A percentile compares a stretch with the other conserved stretches of the same genome.
phyloP scores from a whole-genome alignment of 2,329 filamentous ascomycete genomes.

The Clonostachys sp. region DNA sequence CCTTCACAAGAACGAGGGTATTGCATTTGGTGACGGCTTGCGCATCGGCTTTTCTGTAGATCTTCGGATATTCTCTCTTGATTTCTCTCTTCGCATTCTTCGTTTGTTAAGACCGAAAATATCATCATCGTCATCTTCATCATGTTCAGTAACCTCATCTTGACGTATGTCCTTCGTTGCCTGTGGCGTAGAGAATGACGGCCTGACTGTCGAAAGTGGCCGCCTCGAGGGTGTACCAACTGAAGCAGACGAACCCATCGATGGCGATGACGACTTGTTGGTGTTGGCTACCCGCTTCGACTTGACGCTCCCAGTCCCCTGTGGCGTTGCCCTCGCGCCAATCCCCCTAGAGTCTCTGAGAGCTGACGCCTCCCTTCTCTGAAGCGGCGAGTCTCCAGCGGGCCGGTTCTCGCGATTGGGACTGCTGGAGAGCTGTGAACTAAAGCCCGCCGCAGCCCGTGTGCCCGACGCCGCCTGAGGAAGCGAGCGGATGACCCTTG shows the following conservation, averaged over 20 bases:
- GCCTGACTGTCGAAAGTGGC: no score
- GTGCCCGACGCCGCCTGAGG: constrained; percentile 7
- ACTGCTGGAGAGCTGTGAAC: constrained; percentile 2
- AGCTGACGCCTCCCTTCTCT: no score
- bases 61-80: constrained; percentile 18
- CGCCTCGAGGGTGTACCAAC: no score
- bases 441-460: constrained; percentile 18
- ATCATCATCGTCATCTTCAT: constrained; percentile 19
- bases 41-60: constrained; percentile 4
- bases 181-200: not conserved
- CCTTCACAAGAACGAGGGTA: constrained; percentile 26
- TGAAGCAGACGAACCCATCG: no score
- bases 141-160: constrained; percentile 5
- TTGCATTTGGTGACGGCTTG: constrained; percentile 18
- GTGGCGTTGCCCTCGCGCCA: no score
- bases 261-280: no score
- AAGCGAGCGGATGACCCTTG: not conserved
- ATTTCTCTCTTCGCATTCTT: constrained; percentile 19
- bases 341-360: no score
- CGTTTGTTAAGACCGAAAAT: constrained; percentile 26
- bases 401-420: no score
- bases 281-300: no score
- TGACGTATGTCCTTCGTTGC: not conserved
- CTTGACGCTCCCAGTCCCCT: no score
- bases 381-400: no score